These are phyloP conservation scores for Cydonia oblonga DNA, from an alignment of 331 rosid genomes.

Conservation along the genomic window DNA sequence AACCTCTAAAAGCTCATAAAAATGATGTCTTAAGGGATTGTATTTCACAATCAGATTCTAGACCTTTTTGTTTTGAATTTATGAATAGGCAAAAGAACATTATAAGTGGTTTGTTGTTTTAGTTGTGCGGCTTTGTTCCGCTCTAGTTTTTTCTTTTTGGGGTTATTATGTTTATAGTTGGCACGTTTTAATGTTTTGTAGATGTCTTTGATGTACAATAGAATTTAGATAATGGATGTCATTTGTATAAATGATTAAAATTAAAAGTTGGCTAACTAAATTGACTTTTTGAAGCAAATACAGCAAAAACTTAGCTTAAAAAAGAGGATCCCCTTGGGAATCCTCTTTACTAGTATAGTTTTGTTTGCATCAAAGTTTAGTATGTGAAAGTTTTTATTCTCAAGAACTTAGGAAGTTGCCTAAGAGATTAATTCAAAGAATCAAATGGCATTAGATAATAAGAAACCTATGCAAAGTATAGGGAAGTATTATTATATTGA, in stretches of 20 bases:
- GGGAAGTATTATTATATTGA: neutral
- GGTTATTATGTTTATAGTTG: too few species aligned
- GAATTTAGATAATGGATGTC: too few species aligned
- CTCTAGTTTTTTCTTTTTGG: neutral
- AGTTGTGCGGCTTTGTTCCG: neutral
- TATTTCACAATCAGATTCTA: neutral
- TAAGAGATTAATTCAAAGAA: too few species aligned
- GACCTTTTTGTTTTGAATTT: neutral
- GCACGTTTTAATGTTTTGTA: too few species aligned
- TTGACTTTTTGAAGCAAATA: neutral
- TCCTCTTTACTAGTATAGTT: neutral
- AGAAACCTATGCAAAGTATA: neutral
- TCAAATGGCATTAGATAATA: too few species aligned
- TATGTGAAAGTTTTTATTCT: neutral
- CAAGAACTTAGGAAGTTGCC: too few species aligned
- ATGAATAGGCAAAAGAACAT: neutral
- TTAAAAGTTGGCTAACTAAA: too few species aligned
- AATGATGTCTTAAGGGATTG: neutral
- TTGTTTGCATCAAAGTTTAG: neutral
- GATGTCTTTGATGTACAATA: too few species aligned
- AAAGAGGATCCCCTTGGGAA: neutral
- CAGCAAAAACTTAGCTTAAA: neutral
- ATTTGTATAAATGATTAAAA: too few species aligned
- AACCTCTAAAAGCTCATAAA: neutral
- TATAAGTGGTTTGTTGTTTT: neutral